Conservation (phyloP, 495 filamentous ascomycete species). For the Podospora pseudocomata region DNA sequence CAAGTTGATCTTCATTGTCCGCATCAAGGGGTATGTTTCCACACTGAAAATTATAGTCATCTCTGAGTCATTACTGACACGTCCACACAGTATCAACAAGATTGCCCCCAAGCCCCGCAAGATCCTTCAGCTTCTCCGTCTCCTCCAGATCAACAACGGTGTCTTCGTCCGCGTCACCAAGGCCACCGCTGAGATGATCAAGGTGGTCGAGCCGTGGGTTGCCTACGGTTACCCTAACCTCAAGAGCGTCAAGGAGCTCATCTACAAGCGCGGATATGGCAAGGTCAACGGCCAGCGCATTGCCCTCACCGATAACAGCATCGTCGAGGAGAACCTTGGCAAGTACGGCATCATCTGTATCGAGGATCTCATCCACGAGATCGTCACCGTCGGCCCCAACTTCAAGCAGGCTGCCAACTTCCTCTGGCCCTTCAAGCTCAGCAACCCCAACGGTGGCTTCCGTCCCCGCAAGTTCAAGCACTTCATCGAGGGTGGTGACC, state of each 20-base stretch:
- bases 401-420: constrained; percentile 99
- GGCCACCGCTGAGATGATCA: constrained; percentile 96
- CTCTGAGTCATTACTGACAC: constrained; percentile 5
- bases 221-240: constrained; percentile 99
- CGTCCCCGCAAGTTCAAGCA: constrained; percentile 95
- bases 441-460: constrained; percentile 96
- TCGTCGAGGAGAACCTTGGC: constrained; percentile 94
- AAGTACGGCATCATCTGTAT: constrained; percentile 99
- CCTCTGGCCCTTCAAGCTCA: constrained; percentile 99
- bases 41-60: neutral
- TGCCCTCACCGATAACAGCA: constrained; percentile 91
- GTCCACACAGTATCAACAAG: constrained; percentile 88
- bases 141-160: constrained; percentile 99
- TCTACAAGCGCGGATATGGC: constrained; percentile 99
- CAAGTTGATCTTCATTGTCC: constrained; percentile 96
- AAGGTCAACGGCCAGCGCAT: constrained; percentile 97
- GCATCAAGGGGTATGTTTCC: constrained; percentile 83
- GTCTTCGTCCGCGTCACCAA: constrained; percentile 97
- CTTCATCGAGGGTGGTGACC: constrained; percentile 97
- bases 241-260: constrained; percentile 95
- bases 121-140: constrained; percentile 97
- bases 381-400: constrained; percentile 96
- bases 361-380: constrained; percentile 99
- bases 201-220: constrained; percentile 95
- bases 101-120: constrained; percentile 99